Evolutionary conservation across 345 rosid species (phyloP), one percentile per base, ranked within the genome.

Genomic region (Ailanthus altissimus): DNA sequence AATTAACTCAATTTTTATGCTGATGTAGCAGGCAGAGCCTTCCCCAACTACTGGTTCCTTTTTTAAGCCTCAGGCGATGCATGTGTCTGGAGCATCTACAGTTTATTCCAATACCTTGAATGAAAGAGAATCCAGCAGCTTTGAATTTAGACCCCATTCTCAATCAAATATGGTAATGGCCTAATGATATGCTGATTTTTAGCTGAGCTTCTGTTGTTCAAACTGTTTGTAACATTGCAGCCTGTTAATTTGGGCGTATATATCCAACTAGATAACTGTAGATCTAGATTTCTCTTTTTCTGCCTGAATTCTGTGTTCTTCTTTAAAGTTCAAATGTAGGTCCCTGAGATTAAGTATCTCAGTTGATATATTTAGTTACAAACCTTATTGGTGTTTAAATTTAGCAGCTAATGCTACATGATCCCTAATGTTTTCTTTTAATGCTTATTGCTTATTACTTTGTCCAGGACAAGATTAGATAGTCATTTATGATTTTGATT

Each of bases 11-110:
- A 72, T 59, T 23, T 42, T n/a, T 46, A 2, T 84, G 65, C 64
- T 77, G 64, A 53, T 80, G 78, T 84, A 83, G 81, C 89, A 94
- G 99, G 88, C 89, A 42, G 99, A 94, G 81, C 98, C 98, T 74
- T 96, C 98, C 63, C 99, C 98, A 70, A 92, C 99, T 63, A 91
- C 97, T 9, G 99, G 99, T 61, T 90, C 98, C 70, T 84, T 96
- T 75, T 62, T 81, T 51, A 92, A 93, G 81, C 90, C 90, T 84
- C 94, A 82, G 62, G 67, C 84, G 28, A 57, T 79, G 67, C 90
- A 84, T 53, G 85, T 80, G 16, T 73, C 83, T 79, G 36, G 85
- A 9, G 87, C 80, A 25, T 80, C 80, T 40, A 40, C 80, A 75
- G 81, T 79, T 77, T 81, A 86, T 53, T 87, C 87, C 73, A 80